These are phyloP conservation scores for Daldinia decipiens DNA, from an alignment of 495 filamentous ascomycete species.

Conservation along the genomic window DNA sequence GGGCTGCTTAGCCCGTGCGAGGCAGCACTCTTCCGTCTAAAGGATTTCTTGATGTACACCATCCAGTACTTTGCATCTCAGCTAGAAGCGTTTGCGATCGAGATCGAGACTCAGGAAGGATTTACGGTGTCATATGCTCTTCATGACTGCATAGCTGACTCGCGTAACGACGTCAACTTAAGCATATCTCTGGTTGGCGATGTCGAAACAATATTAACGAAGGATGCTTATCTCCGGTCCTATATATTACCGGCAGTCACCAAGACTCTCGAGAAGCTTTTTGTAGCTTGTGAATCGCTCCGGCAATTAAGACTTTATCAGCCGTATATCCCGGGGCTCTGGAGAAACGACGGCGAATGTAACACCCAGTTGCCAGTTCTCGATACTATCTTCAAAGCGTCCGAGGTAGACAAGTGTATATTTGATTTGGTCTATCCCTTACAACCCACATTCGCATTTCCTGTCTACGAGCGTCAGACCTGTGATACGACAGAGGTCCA, in stretches of 20 bases:
- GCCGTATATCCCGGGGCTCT: background rate
- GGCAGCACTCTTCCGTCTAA: background rate
- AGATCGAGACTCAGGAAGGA: background rate
- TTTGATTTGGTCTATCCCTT: background rate
- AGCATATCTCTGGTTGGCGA: background rate
- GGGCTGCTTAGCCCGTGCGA: background rate
- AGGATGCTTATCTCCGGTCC: background rate
- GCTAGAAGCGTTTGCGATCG: background rate
- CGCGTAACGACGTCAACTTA: background rate
- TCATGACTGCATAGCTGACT: background rate
- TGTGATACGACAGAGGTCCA: background rate
- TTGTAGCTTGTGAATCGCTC: background rate
- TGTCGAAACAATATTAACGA: background rate
- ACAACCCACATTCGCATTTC: background rate
- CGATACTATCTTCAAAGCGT: background rate
- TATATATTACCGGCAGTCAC: background rate
- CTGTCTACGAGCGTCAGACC: background rate
- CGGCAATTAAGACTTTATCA: background rate
- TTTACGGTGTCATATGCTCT: background rate
- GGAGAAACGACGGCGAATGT: background rate
- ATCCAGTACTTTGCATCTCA: background rate
- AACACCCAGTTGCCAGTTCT: background rate
- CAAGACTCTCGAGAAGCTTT: background rate
- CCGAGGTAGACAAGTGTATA: background rate
- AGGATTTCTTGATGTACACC: background rate